A percentile compares a stretch with the other conserved stretches of the same genome.
phyloP scores from a whole-genome alignment of 2,329 filamentous ascomycete genomes.

The Chalaropsis ovoidea region DNA sequence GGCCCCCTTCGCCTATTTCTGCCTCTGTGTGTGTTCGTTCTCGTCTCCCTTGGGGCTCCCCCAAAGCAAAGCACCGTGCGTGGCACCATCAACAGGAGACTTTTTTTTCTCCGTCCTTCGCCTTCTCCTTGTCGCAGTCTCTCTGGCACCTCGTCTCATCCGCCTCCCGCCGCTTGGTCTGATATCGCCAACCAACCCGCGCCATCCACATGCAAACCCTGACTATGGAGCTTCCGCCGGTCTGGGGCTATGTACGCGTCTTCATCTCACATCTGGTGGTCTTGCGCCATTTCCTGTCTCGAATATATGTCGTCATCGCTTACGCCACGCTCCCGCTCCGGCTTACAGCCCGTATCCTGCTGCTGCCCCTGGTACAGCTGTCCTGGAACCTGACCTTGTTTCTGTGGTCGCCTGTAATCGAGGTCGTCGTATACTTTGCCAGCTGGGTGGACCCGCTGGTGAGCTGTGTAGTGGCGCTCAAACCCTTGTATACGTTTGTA shows the following conservation, averaged over 20 bases:
- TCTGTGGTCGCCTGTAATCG: slow-evolving; percentile 19
- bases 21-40: background rate
- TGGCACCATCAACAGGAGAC: background rate
- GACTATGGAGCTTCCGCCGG: background rate
- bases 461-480: background rate
- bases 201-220: background rate
- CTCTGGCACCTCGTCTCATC: background rate
- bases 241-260: background rate
- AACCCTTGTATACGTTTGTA: slow-evolving; percentile 25
- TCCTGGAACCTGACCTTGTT: background rate
- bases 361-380: background rate
- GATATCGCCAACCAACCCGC: background rate
- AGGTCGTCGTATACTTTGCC: slow-evolving; percentile 9
- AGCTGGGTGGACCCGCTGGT: slow-evolving; percentile 9
- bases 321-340: background rate
- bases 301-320: background rate
- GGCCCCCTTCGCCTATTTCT: background rate
- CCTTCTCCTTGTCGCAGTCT: background rate
- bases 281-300: background rate
- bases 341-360: background rate
- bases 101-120: background rate
- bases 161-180: background rate
- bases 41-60: background rate
- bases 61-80: background rate
- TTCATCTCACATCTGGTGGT: background rate